Evolutionary conservation across 78 protist genomes (phyloP).

Genomic region (Dictyostelium brefeldianum): DNA sequence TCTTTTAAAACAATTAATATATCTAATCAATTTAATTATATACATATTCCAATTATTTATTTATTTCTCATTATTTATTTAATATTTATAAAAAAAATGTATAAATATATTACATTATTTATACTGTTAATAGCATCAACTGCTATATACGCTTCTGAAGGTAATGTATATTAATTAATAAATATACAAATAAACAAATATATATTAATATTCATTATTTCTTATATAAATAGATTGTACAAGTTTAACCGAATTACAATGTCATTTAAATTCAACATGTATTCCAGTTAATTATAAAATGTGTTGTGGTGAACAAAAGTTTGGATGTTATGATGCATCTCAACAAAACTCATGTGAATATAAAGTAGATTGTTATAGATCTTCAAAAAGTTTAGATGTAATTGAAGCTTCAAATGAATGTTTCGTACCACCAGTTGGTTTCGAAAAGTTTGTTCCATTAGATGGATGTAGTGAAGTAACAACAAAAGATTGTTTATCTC

Average conservation of each 20-base stretch:
- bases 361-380: background rate
- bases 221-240: background rate
- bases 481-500: background rate
- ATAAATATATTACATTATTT: no score
- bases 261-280: background rate
- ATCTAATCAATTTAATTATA: no score
- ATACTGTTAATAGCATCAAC: no score
- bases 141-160: no score
- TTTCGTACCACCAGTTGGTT: background rate
- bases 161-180: background rate
- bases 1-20: no score
- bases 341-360: background rate
- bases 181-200: background rate
- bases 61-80: no score
- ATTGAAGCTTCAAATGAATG: background rate
- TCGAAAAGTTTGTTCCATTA: background rate
- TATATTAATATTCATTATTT: background rate
- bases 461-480: background rate
- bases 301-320: constrained; percentile 5
- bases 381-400: background rate
- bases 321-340: background rate
- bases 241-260: background rate
- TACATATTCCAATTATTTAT: no score
- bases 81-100: no score
- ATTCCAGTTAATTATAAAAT: background rate